Base-by-base conservation (phyloP, 305 asterid species). In the Solanum aculeatissimum region DNA sequence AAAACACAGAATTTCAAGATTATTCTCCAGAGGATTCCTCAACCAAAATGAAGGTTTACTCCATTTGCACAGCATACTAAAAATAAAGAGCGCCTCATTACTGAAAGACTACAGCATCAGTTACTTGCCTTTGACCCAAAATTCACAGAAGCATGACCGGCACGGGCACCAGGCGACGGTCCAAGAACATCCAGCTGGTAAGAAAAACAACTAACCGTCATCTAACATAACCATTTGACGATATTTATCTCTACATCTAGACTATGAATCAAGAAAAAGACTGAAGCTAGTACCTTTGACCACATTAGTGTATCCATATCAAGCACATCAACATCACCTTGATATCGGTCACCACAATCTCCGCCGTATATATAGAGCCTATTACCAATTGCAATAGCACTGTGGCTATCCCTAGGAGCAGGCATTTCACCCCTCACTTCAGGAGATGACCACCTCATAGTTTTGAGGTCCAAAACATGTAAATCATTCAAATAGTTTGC, bases 301-400 rank as follows among this genome's bases (percentile, higher is more conserved):
- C 99, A 97, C 83, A 89, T 49, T 55, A 90, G 14, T n/a, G 88
- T 89, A 60, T 90, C 95, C 91, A 92, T 83, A 78, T 97, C 97
- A 35, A 97, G 90, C 53, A 95, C 94, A 83, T 90, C 86, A 77
- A 97, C 94, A 55, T 93, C 95, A 3, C 93, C 94, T 86, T 92
- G 98, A 84, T 94, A 94, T n/a, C 98, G 87, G 88, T 97, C 95
- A 16, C 99, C 98, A 8, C 97, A 94, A 86, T 97, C 99, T 13
- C 99, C 99, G 6, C 99, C 99, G 84, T 91, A 96, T 40, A 96
- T 88, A 65, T 87, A 92, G 8, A 96, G 89, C 80, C 85, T 88
- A 71, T 87, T 89, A 13, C 95, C 97, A 38, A 95, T 87, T 2
- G 92, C 92, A 58, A 94, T 94, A 19, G 97, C 90, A 89, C 92